Evolutionary conservation across 164 flowering plant genomes (phyloP), one percentile per base, ranked within the genome.

Genomic region (Buxus sempervirens): DNA sequence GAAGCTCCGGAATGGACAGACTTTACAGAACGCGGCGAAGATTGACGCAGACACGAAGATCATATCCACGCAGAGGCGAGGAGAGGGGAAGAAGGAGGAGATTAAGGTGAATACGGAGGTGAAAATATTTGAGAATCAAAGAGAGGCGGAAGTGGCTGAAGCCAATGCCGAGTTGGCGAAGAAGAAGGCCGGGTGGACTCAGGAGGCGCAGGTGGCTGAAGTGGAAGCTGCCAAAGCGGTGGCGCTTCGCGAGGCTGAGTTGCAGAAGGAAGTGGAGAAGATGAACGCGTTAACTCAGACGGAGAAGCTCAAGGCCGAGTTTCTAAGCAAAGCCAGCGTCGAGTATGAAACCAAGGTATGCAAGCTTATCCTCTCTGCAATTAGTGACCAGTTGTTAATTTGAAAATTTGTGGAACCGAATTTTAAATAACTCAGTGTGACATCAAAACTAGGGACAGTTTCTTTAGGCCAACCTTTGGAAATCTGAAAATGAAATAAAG

Each of bases 281-380:
- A 79, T 38, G 83, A 79, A 77, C 45, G 82, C 83, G 0, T 3
- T 73, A 70, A 70, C 78, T 6, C 53, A 26, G 63, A 75, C 81
- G 0, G 83, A 80, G 75, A 71, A 76, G 66, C 80, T 80, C 60
- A 76, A 63, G 71, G 86, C 86, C 54, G 81, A 77, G 58, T 58
- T 66, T 9, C 67, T 82, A 13, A 80, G 76, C 45, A 80, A 80
- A 42, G 84, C 86, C n/a, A 77, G 72, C 22, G 83, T 81, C 38
- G 83, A 79, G 2, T 81, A 76, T 41, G 84, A 79, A n/a, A 76
- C 68, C n/a, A 76, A 79, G 84, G 80, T 81, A 73, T 9, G 59
- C 1, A 32, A 32, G 7, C 3, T 32, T 32, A 32, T 32, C n/a
- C n/a, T n/a, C n/a, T n/a, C n/a, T n/a, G n/a, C n/a, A n/a, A 32